These are phyloP conservation scores for Phialophora chinensis DNA, from an alignment of 2,329 filamentous ascomycete species.

Conservation along the genomic window DNA sequence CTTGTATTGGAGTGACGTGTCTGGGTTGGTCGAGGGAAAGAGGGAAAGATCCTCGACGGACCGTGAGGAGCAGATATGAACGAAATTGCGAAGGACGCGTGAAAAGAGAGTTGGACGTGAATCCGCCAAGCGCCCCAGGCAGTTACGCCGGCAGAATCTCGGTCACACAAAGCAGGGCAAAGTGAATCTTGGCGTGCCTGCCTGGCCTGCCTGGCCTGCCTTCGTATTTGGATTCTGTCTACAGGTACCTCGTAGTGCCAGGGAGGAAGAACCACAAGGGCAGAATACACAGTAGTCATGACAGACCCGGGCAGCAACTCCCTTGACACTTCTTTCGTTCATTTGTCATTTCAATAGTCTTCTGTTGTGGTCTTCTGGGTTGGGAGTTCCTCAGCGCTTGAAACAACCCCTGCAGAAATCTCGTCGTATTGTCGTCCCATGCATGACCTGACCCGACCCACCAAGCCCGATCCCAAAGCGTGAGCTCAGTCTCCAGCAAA, in stretches of 20 bases:
- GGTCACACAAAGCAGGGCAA: not conserved
- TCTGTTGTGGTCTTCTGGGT: not conserved
- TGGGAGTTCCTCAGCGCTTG: slow-evolving; percentile 4
- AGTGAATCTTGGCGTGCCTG: not conserved
- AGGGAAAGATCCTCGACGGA: not conserved
- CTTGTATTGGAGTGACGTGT: not conserved
- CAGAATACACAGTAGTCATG: not conserved
- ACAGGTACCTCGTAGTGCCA: too few species aligned
- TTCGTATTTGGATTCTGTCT: too few species aligned
- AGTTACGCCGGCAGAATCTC: not conserved
- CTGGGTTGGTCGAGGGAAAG: not conserved
- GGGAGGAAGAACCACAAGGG: too few species aligned
- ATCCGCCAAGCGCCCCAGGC: not conserved
- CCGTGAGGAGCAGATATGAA: not conserved
- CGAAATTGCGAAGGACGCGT: not conserved
- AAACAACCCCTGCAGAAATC: not conserved
- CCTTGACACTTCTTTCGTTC: not conserved
- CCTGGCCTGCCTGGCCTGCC: not conserved
- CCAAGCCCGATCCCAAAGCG: slow-evolving; percentile 5
- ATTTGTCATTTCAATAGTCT: not conserved
- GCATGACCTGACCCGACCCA: not conserved
- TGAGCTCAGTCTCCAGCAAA: slow-evolving; percentile 7
- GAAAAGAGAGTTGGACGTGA: not conserved
- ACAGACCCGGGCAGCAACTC: not conserved
- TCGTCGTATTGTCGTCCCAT: not conserved